A percentile compares a stretch with the other conserved stretches of the same genome.
phyloP scores from a whole-genome alignment of 1,284 basidiomycete species.

The Cryptococcus floricola region DNA sequence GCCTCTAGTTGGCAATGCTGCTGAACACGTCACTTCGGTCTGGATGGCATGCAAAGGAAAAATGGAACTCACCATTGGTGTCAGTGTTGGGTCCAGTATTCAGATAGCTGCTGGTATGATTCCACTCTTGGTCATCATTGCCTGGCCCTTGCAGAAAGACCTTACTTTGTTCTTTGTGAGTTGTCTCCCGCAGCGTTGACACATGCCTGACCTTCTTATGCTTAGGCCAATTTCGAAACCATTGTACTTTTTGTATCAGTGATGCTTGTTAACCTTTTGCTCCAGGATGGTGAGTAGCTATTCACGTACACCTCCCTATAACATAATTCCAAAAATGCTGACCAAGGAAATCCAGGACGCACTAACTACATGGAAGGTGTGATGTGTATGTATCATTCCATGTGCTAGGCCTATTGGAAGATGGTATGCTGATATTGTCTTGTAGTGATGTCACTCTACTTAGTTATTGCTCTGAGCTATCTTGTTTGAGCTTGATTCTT shows the following conservation, averaged over 20 bases:
- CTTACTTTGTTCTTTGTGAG: conserved; percentile 74
- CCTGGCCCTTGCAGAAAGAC: conserved; percentile 72
- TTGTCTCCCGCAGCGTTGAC: neutral
- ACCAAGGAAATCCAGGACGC: conserved; percentile 53
- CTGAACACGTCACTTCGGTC: conserved; percentile 68
- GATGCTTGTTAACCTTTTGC: conserved; percentile 71
- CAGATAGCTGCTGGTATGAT: conserved; percentile 88
- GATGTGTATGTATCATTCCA: conserved; percentile 15
- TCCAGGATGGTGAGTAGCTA: conserved; percentile 69
- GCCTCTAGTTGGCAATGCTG: conserved; percentile 57
- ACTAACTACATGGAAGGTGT: conserved; percentile 85
- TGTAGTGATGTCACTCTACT: conserved; percentile 59
- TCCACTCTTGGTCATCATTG: conserved; percentile 75
- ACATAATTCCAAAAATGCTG: conserved; percentile 9
- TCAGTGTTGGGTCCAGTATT: conserved; percentile 86
- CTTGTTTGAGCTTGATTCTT: conserved; percentile 19
- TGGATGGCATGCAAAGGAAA: conserved; percentile 87
- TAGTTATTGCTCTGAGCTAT: conserved; percentile 58
- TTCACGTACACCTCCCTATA: conserved; percentile 59
- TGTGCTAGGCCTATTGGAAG: neutral
- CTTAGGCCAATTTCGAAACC: conserved; percentile 56
- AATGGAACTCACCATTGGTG: conserved; percentile 81
- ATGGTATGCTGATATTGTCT: neutral
- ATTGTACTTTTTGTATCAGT: conserved; percentile 79
- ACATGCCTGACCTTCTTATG: neutral